These are phyloP conservation scores for Pseudonitzschia multiseries DNA, from an alignment of 108 stramenopile genomes.

Conservation along the genomic window DNA sequence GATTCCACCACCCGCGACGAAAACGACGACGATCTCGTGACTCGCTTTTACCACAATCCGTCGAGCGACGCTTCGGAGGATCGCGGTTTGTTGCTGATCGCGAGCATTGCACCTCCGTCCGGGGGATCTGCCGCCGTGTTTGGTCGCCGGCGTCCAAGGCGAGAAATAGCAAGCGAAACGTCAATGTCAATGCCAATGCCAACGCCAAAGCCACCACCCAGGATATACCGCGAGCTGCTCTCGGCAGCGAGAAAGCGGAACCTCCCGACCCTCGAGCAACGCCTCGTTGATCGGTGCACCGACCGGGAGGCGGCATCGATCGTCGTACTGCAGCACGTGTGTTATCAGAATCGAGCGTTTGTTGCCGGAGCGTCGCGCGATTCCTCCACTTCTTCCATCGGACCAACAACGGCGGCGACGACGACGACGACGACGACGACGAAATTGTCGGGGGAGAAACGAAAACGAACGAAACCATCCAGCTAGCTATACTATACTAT, in stretches of 20 bases:
- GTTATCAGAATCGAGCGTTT: conserved; percentile 52
- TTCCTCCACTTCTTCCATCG: no score
- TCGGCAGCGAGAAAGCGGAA: conserved; percentile 11
- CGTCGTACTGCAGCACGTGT: conserved; percentile 60
- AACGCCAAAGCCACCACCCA: no score
- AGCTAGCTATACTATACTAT: no score
- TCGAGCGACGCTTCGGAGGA: not conserved
- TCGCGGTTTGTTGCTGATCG: not conserved
- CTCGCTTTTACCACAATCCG: not conserved
- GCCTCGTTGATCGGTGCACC: not conserved
- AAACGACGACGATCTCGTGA: not conserved
- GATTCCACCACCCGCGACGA: no score
- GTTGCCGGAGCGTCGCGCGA: no score
- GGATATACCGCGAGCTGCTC: conserved; percentile 15
- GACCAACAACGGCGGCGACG: no score
- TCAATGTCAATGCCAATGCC: no score
- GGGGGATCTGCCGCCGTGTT: not conserved
- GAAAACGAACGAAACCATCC: no score
- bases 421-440: no score
- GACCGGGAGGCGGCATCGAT: conserved; percentile 62
- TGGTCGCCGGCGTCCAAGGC: not conserved
- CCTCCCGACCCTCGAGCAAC: conserved; percentile 16
- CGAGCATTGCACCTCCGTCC: not conserved
- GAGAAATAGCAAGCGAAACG: no score
- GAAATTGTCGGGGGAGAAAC: no score